Conservation (phyloP, 2,329 filamentous ascomycete species). For the Aspergillus viridinutans region DNA sequence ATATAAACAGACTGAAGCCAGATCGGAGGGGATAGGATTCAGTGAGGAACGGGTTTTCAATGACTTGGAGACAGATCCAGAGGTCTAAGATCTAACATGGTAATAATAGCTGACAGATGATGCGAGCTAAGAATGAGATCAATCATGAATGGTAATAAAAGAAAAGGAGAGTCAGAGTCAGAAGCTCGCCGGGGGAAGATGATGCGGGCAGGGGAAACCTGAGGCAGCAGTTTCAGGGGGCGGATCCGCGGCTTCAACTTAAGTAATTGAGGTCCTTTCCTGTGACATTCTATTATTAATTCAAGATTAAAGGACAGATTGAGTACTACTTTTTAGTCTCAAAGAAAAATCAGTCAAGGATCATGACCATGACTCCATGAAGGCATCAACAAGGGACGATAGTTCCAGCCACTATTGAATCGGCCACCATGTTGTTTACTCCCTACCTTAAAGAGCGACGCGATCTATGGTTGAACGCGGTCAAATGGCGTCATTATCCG, state of each 20-base stretch:
- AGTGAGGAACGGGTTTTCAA: background rate
- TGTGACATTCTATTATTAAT: background rate
- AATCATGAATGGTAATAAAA: background rate
- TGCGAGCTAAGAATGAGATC: background rate
- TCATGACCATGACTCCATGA: constrained; percentile 4
- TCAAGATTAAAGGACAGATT: background rate
- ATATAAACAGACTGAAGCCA: constrained; percentile 13
- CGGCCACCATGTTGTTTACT: background rate
- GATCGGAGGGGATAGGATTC: background rate
- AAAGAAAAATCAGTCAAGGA: background rate
- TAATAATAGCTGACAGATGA: background rate
- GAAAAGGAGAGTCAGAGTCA: constrained; percentile 5
- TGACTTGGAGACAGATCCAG: background rate
- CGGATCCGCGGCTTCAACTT: constrained; percentile 15
- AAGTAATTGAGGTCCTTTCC: background rate
- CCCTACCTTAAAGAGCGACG: background rate
- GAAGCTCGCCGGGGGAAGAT: constrained; percentile 1
- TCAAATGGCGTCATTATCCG: background rate
- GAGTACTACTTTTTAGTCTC: background rate
- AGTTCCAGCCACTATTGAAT: background rate
- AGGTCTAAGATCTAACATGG: background rate
- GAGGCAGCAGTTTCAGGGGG: constrained; percentile 16
- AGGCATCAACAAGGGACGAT: constrained; percentile 8
- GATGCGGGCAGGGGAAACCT: constrained; percentile 1
- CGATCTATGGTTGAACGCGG: background rate